These are phyloP conservation scores for Ogataea sp. DNA, from an alignment of 805 yeast genomes.

Conservation along the genomic window DNA sequence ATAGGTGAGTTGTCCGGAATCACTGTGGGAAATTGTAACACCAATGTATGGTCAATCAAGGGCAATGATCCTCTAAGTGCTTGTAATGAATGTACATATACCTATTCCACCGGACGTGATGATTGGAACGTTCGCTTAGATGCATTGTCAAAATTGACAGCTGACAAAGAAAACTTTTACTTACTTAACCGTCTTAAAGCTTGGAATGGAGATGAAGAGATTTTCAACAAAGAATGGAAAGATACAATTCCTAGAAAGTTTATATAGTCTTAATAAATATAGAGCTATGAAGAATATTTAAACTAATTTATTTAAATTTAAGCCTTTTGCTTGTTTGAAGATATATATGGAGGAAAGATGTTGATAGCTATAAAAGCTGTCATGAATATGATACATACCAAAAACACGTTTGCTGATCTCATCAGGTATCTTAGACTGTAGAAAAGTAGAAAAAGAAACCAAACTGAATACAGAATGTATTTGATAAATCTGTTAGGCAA, in stretches of 20 bases:
- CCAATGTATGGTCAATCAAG: conserved; percentile 29
- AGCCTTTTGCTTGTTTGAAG: too few species aligned
- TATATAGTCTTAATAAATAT: conserved; percentile 10
- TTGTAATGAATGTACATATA: conserved; percentile 30
- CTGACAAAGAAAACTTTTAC: conserved; percentile 26
- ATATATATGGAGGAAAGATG: too few species aligned
- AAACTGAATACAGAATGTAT: not conserved
- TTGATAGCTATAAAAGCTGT: too few species aligned
- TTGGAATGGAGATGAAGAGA: conserved; percentile 23
- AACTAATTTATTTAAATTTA: too few species aligned
- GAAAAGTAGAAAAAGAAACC: not conserved
- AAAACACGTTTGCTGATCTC: too few species aligned
- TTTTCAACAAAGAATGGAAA: conserved; percentile 27
- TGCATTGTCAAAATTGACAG: conserved; percentile 21
- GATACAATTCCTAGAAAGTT: conserved; percentile 27
- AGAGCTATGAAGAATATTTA: not conserved
- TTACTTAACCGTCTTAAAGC: conserved; percentile 26
- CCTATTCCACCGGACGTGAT: conserved; percentile 32
- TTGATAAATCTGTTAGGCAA: not conserved
- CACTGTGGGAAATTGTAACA: conserved; percentile 31
- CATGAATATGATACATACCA: too few species aligned
- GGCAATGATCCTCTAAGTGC: conserved; percentile 33
- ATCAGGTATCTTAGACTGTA: too few species aligned
- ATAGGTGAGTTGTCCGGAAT: conserved; percentile 28
- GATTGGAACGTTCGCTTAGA: conserved; percentile 30